A percentile compares a stretch with the other conserved stretches of the same genome.
Conservation (phyloP, 192 early-diverging fungal genomes). For the Rhizophagus sp. region DNA sequence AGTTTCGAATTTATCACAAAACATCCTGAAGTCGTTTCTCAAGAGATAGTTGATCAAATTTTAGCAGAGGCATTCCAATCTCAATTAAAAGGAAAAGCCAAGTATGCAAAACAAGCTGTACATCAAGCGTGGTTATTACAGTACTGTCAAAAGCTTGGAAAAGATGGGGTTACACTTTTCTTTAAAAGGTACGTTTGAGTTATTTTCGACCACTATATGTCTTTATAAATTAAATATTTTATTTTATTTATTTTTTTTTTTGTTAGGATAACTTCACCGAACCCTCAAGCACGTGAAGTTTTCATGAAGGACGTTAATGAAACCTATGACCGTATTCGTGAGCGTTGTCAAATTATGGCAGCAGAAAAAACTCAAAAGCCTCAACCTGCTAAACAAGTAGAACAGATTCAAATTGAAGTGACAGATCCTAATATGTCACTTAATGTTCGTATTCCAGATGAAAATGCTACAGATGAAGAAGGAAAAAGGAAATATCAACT, state of each 20-base stretch:
- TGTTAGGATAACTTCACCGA: constrained; percentile 34
- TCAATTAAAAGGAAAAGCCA: constrained; percentile 70
- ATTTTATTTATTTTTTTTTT: not conserved
- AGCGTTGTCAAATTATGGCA: constrained; percentile 67
- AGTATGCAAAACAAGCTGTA: constrained; percentile 73
- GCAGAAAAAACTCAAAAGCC: constrained; percentile 49
- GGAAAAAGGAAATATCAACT: constrained; percentile 61
- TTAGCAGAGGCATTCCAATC: constrained; percentile 81
- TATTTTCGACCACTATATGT: too few relatives aligned
- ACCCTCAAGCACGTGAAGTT: constrained; percentile 69
- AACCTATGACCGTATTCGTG: constrained; percentile 79
- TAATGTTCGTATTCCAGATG: constrained; percentile 65
- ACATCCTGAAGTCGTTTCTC: constrained; percentile 68
- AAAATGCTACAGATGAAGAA: constrained; percentile 56
- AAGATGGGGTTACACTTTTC: constrained; percentile 82
- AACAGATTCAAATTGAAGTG: constrained; percentile 73
- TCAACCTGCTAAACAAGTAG: constrained; percentile 46
- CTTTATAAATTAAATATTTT: not conserved
- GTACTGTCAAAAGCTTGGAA: constrained; percentile 81
- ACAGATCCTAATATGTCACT: constrained; percentile 70
- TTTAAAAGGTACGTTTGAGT: constrained; percentile 63
- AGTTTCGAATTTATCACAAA: constrained; percentile 67
- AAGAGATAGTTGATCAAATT: constrained; percentile 78
- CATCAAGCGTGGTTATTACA: constrained; percentile 81
- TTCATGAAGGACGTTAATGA: constrained; percentile 85